phyloP scores from a whole-genome alignment of 2,329 filamentous ascomycete genomes.

The Aciculosporium take region DNA sequence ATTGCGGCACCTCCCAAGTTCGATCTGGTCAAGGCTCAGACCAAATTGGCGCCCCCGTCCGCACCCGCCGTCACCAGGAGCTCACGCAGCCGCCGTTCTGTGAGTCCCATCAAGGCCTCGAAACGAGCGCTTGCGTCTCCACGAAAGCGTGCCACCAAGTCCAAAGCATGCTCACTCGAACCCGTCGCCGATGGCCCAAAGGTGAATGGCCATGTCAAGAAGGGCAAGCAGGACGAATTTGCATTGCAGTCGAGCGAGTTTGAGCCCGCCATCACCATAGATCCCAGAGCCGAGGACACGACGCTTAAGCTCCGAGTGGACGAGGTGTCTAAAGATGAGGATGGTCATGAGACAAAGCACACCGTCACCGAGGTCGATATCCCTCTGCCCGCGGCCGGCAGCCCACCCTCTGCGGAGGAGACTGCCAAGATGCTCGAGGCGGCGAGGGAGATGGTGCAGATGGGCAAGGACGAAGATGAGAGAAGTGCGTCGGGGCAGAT shows the following conservation, averaged over 20 bases:
- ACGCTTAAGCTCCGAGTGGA: slow-evolving; percentile 58
- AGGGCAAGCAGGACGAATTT: slow-evolving; percentile 19
- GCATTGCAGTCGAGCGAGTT: slow-evolving; percentile 34
- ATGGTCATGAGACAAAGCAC: slow-evolving; percentile 51
- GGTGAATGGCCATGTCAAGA: slow-evolving; percentile 18
- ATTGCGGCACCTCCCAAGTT: slow-evolving; percentile 76
- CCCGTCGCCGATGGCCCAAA: slow-evolving; percentile 13
- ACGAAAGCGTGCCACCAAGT: slow-evolving; percentile 36
- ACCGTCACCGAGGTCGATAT: slow-evolving; percentile 66
- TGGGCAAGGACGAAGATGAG: slow-evolving; percentile 35
- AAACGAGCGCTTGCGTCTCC: slow-evolving; percentile 37
- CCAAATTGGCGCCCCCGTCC: slow-evolving; percentile 34
- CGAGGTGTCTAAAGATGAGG: slow-evolving; percentile 37
- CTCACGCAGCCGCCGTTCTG: slow-evolving; percentile 39
- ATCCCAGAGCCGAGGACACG: slow-evolving; percentile 39
- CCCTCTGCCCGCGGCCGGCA: slow-evolving; percentile 41
- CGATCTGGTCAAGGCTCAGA: slow-evolving; percentile 35
- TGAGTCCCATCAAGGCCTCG: slow-evolving; percentile 38
- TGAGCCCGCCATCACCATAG: slow-evolving; percentile 33
- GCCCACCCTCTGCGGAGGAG: slow-evolving; percentile 62
- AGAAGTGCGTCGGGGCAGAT: slow-evolving; percentile 26
- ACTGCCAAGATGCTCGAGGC: slow-evolving; percentile 71
- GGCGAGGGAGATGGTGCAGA: slow-evolving; percentile 77
- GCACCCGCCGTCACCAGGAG: slow-evolving; percentile 30
- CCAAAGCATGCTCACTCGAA: slow-evolving; percentile 26